Percentiles rank a stretch among this genome's conserved stretches.
Evolutionary conservation across 2,329 filamentous ascomycete genomes (phyloP).

Genomic region (Lizonia empirigonia): DNA sequence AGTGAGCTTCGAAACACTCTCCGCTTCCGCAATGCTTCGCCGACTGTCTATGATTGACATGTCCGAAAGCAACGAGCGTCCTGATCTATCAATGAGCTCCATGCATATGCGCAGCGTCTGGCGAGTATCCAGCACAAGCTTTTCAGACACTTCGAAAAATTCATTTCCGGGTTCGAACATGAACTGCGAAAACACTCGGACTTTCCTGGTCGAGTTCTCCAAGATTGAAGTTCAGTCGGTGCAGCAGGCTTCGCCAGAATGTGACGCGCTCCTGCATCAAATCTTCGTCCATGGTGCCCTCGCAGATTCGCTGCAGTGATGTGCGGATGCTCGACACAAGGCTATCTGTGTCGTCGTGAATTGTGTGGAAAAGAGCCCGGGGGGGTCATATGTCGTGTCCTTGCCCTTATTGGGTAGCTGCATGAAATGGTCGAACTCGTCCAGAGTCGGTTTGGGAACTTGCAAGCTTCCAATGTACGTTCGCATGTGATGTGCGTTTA

Average conservation of each 20-base stretch:
- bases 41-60: slow-evolving; percentile 38
- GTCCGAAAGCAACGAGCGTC: slow-evolving; percentile 45
- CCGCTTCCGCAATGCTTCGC: slow-evolving; percentile 37
- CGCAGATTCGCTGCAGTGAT: slow-evolving; percentile 22
- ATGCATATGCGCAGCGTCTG: neutral
- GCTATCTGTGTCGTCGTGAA: neutral
- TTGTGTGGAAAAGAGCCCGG: neutral
- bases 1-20: slow-evolving; percentile 39
- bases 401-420: neutral
- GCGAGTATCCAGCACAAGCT: neutral
- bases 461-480: neutral
- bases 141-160: too few species aligned
- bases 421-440: neutral
- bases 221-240: slow-evolving; percentile 17
- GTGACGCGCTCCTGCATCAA: slow-evolving; percentile 24
- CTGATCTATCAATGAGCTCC: slow-evolving; percentile 28
- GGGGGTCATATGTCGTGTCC: neutral
- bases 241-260: slow-evolving; percentile 22
- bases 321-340: slow-evolving; percentile 20
- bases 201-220: slow-evolving; percentile 5
- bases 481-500: neutral
- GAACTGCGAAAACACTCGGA: neutral
- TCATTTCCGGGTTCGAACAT: neutral
- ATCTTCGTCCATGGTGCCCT: slow-evolving; percentile 22
- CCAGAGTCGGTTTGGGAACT: neutral